Base-by-base conservation (phyloP, 805 yeast genomes). In the Pichia sporocuriosa region DNA sequence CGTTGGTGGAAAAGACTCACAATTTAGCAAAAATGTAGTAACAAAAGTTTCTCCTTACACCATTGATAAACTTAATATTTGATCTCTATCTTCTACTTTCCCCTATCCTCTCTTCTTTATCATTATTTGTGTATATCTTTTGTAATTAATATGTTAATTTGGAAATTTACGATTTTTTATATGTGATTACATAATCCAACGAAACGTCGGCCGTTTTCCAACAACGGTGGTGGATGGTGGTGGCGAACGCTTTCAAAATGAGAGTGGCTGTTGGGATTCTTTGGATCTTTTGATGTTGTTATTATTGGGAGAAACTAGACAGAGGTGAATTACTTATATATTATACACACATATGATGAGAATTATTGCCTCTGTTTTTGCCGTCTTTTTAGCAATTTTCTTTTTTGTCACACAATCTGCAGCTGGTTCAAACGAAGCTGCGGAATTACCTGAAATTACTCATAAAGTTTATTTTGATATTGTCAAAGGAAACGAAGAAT, bases 391-490 rank as follows among this genome's bases (percentile, higher is more conserved):
- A 13, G 50, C 54, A 13, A 25, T 56, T 9, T 40, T 54, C 26
- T 24, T 49, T 13, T 45, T 48, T 13, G 37, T 50, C 35, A 43
- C 50, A 17, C 57, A 54, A 26, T 41, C 45, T 9, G 34, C 29
- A 23, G 47, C 54, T 12, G 50, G 44, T 12, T 19, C 45, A 9
- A 47, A 37, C 15, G 55, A 46, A 24, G 27, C 44, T 6, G 42
- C 66, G 2, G 70, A 69, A 33, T 62, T 69, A 49, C 81, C 84
- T 30, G 68, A 66, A 37, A 57, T 86, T 60, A 86, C 96, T 45
- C 75, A 79, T 59, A 79, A 79, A 65, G 96, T 90, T 26, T 90
- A 70, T 67, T 88, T 89, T 55, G 96, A 90, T 59, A 69, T 89
- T 49, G 70, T 77, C 52, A 89, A 86, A 59, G 97, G 87, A 45